Percentiles rank a stretch among this genome's conserved stretches.
phyloP scores from a whole-genome alignment of 2,329 filamentous ascomycete genomes.

The Phialophora chinensis region DNA sequence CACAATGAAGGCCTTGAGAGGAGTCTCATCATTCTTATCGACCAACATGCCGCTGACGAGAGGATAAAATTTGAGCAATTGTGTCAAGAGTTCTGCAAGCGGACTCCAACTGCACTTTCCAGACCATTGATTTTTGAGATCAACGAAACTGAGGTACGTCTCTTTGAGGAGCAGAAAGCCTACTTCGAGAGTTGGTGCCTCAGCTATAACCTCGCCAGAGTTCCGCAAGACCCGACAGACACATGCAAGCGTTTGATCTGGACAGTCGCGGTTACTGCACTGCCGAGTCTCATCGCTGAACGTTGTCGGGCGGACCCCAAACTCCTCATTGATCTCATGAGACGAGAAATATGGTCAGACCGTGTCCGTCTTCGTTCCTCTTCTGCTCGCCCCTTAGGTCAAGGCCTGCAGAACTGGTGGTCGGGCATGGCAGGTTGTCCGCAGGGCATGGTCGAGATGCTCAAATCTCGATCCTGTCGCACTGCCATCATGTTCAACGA shows the following conservation, averaged over 20 bases:
- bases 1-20: background rate
- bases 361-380: conserved; percentile 33
- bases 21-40: conserved; percentile 72
- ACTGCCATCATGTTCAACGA: conserved; percentile 61
- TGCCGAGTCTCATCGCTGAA: conserved; percentile 77
- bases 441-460: conserved; percentile 70
- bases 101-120: conserved; percentile 44
- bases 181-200: conserved; percentile 80
- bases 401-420: conserved; percentile 19
- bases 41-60: conserved; percentile 96
- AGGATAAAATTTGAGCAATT: conserved; percentile 78
- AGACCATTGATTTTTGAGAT: conserved; percentile 70
- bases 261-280: conserved; percentile 57
- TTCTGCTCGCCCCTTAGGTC: background rate
- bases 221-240: background rate
- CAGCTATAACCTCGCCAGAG: conserved; percentile 55
- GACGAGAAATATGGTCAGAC: conserved; percentile 73
- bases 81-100: conserved; percentile 62
- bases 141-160: conserved; percentile 61
- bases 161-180: conserved; percentile 61
- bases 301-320: conserved; percentile 75
- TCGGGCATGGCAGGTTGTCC: conserved; percentile 70
- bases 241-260: conserved; percentile 14
- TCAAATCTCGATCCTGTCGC: conserved; percentile 57
- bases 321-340: conserved; percentile 74